Base-by-base conservation (phyloP, 2,329 filamentous ascomycete genomes). In the Coniochaeta sp. region DNA sequence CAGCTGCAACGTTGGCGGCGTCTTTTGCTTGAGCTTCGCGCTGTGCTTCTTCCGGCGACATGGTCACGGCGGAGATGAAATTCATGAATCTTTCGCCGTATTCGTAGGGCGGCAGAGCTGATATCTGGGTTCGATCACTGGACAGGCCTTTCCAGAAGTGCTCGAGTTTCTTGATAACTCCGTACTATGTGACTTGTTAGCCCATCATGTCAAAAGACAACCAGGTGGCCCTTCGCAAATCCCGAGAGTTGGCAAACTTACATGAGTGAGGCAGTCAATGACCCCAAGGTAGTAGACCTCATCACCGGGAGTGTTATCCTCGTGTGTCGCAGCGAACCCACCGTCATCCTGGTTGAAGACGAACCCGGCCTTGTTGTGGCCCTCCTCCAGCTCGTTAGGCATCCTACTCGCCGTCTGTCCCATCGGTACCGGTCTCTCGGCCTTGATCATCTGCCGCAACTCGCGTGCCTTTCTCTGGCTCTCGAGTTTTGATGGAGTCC, bases 231-330 rank as follows among this genome's bases (percentile, higher is more conserved):
- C 30, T 76, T 68, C 73, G 70, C 62, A 59, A 60, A 44, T 50
- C 14, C 16, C 16, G 36, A 38, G 7, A 19, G 60, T 38, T 50
- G 2, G 28, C 7, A 36, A 58, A 84, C 90, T 85, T 82, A 96
- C 92, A 73, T 97, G 91, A 68, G 95, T 99, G 68, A 99, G 80
- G 74, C 95, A 99, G 75, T 99, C 95, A 73, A 99, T 99, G 68
- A 99, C 96, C 38, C 95, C 96, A 8, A 99, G 85, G 72, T 99
- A 99, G 75, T 99, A 99, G 47, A 99, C 92, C 75, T 96, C 91
- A 59, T 97, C 91, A 1, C 89, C 93, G 1, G 90, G 86, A 17
- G 79, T 77, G 63, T 96, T 89, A 73, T 96, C 87, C 73, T 97
- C 92, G 70, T 97, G 92, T 1, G 95, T 98, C 14, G 95, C 93